Evolutionary conservation across 345 rosid genomes (phyloP).

Genomic region (Acer saccharum): DNA sequence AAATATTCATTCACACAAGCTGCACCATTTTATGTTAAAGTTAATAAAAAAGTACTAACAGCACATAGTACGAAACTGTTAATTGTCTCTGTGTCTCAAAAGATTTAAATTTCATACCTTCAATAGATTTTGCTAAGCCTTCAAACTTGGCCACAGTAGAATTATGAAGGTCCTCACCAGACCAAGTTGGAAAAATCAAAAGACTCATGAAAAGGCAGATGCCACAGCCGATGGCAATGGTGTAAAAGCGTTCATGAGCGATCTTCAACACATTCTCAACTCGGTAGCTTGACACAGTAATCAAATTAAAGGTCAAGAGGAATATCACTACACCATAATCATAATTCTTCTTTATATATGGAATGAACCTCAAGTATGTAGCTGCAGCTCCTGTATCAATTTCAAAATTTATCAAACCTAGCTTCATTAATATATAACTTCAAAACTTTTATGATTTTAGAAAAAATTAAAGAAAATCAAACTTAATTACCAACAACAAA

Average conservation of each 20-base stretch:
- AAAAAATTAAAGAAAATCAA: neutral
- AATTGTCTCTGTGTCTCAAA: too few species aligned
- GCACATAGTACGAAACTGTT: too few species aligned
- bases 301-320: constrained; percentile 77
- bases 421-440: neutral
- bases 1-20: constrained; percentile 79
- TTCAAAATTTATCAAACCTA: neutral
- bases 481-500: constrained; percentile 56
- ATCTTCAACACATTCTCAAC: constrained; percentile 57
- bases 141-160: constrained; percentile 69
- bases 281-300: constrained; percentile 81
- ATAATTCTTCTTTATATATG: constrained; percentile 78
- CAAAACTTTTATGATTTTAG: neutral
- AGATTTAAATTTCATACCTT: constrained; percentile 41
- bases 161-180: constrained; percentile 83
- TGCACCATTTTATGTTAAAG: constrained; percentile 24
- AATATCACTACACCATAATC: constrained; percentile 91
- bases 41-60: too few species aligned
- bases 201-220: constrained; percentile 78
- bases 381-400: constrained; percentile 58
- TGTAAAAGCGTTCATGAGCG: constrained; percentile 67
- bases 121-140: constrained; percentile 71
- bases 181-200: constrained; percentile 79
- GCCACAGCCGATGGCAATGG: constrained; percentile 75
- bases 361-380: constrained; percentile 79